Percentiles rank a stretch among this genome's conserved stretches.
Conservation (phyloP, 2,329 filamentous ascomycete genomes). For the Pyrenophora graminea region DNA sequence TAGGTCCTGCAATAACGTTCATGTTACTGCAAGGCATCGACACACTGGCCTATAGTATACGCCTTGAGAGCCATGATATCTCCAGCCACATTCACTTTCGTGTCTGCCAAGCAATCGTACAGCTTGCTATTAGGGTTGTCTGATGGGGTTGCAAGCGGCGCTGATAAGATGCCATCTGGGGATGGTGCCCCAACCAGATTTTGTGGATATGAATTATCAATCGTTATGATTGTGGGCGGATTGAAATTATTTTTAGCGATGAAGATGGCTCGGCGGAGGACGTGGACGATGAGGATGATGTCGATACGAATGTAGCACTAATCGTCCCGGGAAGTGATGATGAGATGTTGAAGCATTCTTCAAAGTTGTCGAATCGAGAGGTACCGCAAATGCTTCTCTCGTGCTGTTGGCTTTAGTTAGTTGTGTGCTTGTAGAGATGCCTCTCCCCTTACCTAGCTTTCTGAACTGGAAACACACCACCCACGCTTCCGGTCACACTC, state of each 20-base stretch:
- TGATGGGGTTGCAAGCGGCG: no score
- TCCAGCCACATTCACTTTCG: background rate
- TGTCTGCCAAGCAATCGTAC: background rate
- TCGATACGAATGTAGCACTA: no score
- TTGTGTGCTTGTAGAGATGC: background rate
- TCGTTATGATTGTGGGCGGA: background rate
- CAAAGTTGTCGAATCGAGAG: background rate
- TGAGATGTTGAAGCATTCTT: background rate
- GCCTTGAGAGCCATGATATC: background rate
- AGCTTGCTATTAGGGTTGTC: background rate
- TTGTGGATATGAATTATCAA: background rate
- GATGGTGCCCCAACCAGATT: no score
- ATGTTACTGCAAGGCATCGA: conserved; percentile 1
- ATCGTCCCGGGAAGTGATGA: no score
- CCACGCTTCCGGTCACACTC: background rate
- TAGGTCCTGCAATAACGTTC: background rate
- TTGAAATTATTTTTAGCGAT: no score
- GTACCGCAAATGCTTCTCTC: background rate
- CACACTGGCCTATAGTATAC: background rate
- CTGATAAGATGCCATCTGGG: no score
- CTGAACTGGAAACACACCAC: background rate
- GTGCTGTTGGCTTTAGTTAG: background rate
- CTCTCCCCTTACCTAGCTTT: background rate
- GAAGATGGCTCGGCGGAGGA: no score
- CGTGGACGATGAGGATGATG: no score